Evolutionary conservation across 495 filamentous ascomycete genomes (phyloP).

Genomic region (Annulohypoxylon bovei): DNA sequence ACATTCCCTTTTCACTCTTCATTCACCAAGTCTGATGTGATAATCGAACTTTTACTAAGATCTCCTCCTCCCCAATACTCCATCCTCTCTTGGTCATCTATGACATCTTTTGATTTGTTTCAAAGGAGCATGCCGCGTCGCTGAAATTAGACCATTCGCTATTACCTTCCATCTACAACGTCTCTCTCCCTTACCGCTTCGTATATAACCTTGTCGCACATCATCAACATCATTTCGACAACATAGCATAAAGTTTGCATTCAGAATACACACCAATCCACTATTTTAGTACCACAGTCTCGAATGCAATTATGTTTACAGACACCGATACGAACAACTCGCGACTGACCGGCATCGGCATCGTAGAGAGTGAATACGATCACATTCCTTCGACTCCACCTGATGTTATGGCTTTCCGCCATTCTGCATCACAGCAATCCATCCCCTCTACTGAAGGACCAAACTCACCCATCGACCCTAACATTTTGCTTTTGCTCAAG

Average conservation of each 20-base stretch:
- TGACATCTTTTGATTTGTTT: conserved; percentile 24
- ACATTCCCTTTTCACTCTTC: background rate
- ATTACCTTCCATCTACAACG: background rate
- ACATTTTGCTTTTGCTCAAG: conserved; percentile 52
- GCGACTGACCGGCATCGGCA: conserved; percentile 41
- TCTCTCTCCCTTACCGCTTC: background rate
- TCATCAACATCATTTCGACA: background rate
- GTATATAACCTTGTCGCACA: conserved; percentile 13
- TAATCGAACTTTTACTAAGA: background rate
- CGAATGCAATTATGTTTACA: conserved; percentile 37
- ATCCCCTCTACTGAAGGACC: conserved; percentile 57
- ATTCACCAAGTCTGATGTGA: conserved; percentile 25
- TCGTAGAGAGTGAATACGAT: conserved; percentile 42
- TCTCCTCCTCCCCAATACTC: background rate
- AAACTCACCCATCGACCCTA: conserved; percentile 52
- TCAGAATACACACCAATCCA: background rate
- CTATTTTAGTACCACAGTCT: background rate
- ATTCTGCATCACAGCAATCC: conserved; percentile 52
- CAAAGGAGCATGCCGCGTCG: conserved; percentile 22
- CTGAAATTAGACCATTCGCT: conserved; percentile 12
- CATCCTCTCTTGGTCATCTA: background rate
- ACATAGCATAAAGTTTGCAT: background rate
- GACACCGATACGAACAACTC: conserved; percentile 33
- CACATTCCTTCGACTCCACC: conserved; percentile 55
- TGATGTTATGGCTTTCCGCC: conserved; percentile 43